phyloP scores from a whole-genome alignment of 2,329 filamentous ascomycete genomes.

The Xylariaceae sp. region DNA sequence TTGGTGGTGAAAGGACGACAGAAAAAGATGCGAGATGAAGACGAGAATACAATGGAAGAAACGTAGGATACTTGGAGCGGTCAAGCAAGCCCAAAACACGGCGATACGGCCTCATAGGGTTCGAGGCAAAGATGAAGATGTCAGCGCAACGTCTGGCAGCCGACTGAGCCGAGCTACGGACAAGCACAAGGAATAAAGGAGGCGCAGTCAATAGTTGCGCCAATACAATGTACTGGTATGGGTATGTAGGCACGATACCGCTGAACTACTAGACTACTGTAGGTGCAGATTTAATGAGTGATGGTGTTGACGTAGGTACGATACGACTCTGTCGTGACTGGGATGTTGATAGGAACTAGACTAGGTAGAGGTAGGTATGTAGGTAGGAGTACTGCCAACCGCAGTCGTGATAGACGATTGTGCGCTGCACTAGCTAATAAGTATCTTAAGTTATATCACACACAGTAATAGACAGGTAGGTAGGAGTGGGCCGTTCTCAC shows the following conservation, averaged over 20 bases:
- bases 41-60: neutral
- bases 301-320: too few relatives aligned
- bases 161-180: slow-evolving; percentile 16
- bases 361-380: neutral
- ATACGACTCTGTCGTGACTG: too few relatives aligned
- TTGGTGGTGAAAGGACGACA: slow-evolving; percentile 4
- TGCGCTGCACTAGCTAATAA: neutral
- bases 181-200: neutral
- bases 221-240: too few relatives aligned
- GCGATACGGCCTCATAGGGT: slow-evolving; percentile 22
- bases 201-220: slow-evolving; percentile 22
- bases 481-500: neutral
- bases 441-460: too few relatives aligned
- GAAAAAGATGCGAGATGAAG: slow-evolving; percentile 1
- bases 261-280: too few relatives aligned
- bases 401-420: too few relatives aligned
- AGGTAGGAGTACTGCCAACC: too few relatives aligned
- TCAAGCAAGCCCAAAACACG: neutral
- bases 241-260: too few relatives aligned
- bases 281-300: too few relatives aligned
- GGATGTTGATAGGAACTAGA: too few relatives aligned
- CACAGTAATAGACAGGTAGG: too few relatives aligned
- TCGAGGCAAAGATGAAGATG: neutral
- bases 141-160: slow-evolving; percentile 3
- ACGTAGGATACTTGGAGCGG: neutral